Conservation (phyloP, 176 grass and related monocot genomes). For the Sorghum bicolor region Sorghum_bicolor_NCBIv3 NC_012871.2:70239001-70239500, state of each 20-base stretch:
- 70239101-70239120: constrained; percentile 10
- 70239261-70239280: constrained; percentile 37
- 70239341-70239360: constrained; percentile 85
- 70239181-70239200: constrained; percentile 25
- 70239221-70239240: neutral
- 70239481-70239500: constrained; percentile 40
- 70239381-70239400: constrained; percentile 78
- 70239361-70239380: constrained; percentile 86
- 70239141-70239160: neutral
- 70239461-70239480: constrained; percentile 34
- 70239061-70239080: constrained; percentile 31
- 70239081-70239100: constrained; percentile 16
- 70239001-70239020: constrained; percentile 39
- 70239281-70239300: constrained; percentile 34
- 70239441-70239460: constrained; percentile 54
- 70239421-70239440: constrained; percentile 79
- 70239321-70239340: constrained; percentile 66
- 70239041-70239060: constrained; percentile 39
- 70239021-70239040: constrained; percentile 33
- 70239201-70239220: constrained; percentile 15
- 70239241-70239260: constrained; percentile 8
- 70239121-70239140: neutral
- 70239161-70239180: constrained; percentile 16
- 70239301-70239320: constrained; percentile 32
- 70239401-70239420: constrained; percentile 82